Base-by-base conservation (phyloP, 2,329 filamentous ascomycete species). In the Aspergillus terreus region DNA sequence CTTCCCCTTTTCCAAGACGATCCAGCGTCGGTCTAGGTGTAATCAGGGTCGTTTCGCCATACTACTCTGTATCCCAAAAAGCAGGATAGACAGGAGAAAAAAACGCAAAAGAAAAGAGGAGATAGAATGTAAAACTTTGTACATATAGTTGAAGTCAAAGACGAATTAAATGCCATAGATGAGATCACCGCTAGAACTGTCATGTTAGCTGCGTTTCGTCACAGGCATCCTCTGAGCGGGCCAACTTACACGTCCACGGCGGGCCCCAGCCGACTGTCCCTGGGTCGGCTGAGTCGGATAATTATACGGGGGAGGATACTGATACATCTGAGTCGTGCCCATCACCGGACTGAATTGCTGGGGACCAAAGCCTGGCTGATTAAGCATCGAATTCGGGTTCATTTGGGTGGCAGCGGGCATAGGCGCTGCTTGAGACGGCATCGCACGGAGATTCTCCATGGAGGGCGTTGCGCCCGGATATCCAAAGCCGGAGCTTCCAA, bases 181-280 rank as follows among this genome's bases (percentile, higher is more conserved):
- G 44, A 53, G 46, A 52, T 71, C 60, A 71, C 61, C 67, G 66
- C 68, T 71, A 54, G 11, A 14, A 25, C 10, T 46, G 30, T 9
- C 33, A 49, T 12, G 50, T 63, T 54, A 66, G 57, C 44, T 21
- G 50, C 27, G 12, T n/a, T n/a, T 38, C 47, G 33, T 14, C 17
- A 27, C 17, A 25, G 25, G 32, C 32, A 33, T 35, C 12, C 40
- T 51, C 44, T 33, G 30, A 47, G 40, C 9, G 33, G 55, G 55
- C 56, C 52, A 54, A 69, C 77, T 78, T 71, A 80, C 77, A 62
- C 79, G 73, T 71, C 79, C 80, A 64, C 80, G 76, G 61, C 79
- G 76, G 52, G 76, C 76, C 58, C 76, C 77, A 55, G 67, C 63
- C 52, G 71, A 64, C 59, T 78, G 75, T 56, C 72, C 68, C 60